These are phyloP conservation scores for Endocalyx cinctus DNA, from an alignment of 2,329 filamentous ascomycete genomes.

Conservation along the genomic window DNA sequence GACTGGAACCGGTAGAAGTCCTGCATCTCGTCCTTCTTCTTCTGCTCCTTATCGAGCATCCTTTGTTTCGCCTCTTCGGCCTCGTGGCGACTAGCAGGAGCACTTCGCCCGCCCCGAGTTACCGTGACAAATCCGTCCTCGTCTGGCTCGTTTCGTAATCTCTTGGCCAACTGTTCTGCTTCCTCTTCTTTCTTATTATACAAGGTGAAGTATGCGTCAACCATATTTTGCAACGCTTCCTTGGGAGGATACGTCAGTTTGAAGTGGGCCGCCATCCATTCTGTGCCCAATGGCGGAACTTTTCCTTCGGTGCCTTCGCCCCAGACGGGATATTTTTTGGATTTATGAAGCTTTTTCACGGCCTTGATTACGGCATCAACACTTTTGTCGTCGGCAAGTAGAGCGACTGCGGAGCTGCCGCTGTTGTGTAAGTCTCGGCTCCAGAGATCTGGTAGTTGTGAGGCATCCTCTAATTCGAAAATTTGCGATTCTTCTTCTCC, in stretches of 20 bases:
- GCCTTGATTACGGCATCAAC: constrained; percentile 74
- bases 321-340: constrained; percentile 63
- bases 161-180: constrained; percentile 57
- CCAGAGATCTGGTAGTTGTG: constrained; percentile 68
- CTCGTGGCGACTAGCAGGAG: constrained; percentile 70
- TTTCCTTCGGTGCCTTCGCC: constrained; percentile 56
- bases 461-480: constrained; percentile 52
- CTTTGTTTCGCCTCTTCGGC: constrained; percentile 55
- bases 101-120: constrained; percentile 67
- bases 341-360: constrained; percentile 56
- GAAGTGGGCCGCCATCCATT: constrained; percentile 62
- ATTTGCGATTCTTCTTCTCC: constrained; percentile 31
- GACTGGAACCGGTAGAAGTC: constrained; percentile 85
- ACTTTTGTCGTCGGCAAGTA: constrained; percentile 79
- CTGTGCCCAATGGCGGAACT: constrained; percentile 52
- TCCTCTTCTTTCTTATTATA: constrained; percentile 69
- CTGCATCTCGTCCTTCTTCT: constrained; percentile 58
- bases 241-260: constrained; percentile 66
- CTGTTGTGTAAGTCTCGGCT: constrained; percentile 64
- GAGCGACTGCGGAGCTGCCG: constrained; percentile 73
- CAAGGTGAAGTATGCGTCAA: constrained; percentile 82
- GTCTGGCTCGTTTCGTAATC: constrained; percentile 74
- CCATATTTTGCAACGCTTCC: constrained; percentile 60
- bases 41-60: constrained; percentile 60
- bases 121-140: constrained; percentile 96